Evolutionary conservation across 176 grass and related monocot species (phyloP).

Genomic region (Chloris gayana): DNA sequence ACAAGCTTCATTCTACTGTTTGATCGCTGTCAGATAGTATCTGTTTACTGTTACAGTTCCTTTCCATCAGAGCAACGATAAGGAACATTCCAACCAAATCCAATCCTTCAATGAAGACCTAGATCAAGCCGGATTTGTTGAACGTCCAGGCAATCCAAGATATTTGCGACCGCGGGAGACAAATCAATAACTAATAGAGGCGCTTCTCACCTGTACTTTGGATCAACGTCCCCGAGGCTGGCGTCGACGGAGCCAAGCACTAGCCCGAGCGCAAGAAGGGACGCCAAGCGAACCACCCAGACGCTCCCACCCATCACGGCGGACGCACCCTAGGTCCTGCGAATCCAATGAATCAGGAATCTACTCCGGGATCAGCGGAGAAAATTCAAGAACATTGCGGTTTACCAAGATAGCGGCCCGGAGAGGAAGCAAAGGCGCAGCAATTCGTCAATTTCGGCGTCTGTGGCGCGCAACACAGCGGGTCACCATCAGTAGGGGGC

Average conservation of each 20-base stretch:
- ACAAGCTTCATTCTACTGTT: not conserved
- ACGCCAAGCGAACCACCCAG: slow-evolving; percentile 37
- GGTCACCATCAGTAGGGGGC: not conserved
- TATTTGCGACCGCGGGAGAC: not conserved
- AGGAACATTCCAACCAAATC: not conserved
- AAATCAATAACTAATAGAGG: slow-evolving; percentile 4
- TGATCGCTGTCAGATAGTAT: not conserved
- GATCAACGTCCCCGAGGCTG: slow-evolving; percentile 75
- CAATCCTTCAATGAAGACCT: not conserved
- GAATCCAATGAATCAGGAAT: not conserved
- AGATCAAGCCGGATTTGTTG: not conserved
- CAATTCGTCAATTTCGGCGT: not conserved
- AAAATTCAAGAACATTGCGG: not conserved
- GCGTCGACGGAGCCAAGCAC: slow-evolving; percentile 52
- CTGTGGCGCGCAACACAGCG: not conserved
- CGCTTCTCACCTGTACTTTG: slow-evolving; percentile 61
- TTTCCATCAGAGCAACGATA: not conserved
- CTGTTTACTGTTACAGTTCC: not conserved
- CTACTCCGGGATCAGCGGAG: not conserved
- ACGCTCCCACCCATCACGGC: slow-evolving; percentile 39
- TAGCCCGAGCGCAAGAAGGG: slow-evolving; percentile 52
- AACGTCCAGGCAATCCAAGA: not conserved
- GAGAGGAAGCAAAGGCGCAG: not conserved
- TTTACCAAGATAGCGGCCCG: not conserved
- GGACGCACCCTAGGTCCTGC: not conserved